phyloP scores from a whole-genome alignment of 805 yeast genomes.

The Blastobotrys mokoenaii region DNA sequence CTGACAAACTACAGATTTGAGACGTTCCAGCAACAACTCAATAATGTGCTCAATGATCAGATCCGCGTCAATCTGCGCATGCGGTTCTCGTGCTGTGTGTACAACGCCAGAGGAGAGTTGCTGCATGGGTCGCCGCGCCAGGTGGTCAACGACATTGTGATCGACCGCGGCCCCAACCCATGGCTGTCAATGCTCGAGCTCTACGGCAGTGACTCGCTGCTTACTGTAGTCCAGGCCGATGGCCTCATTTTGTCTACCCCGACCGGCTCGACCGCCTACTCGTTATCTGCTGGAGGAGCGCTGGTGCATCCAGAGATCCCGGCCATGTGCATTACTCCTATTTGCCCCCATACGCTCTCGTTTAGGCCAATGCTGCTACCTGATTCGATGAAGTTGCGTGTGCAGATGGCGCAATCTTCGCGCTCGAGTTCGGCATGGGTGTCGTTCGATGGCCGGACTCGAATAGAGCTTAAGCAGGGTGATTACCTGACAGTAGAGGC shows the following conservation, averaged over 20 bases:
- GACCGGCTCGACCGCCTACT: slow-evolving; percentile 94
- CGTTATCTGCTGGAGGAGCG: slow-evolving; percentile 91
- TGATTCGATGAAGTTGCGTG: slow-evolving; percentile 79
- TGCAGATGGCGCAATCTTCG: slow-evolving; percentile 68
- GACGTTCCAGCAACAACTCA: slow-evolving; percentile 52
- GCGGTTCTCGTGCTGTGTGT: slow-evolving; percentile 79
- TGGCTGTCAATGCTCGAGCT: slow-evolving; percentile 83
- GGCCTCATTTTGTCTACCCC: slow-evolving; percentile 91
- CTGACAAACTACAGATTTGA: slow-evolving; percentile 78
- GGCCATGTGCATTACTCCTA: slow-evolving; percentile 88
- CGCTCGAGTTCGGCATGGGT: slow-evolving; percentile 86
- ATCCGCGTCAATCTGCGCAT: slow-evolving; percentile 73
- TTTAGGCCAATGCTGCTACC: slow-evolving; percentile 89
- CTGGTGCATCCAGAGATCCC: slow-evolving; percentile 90
- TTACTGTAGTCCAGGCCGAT: slow-evolving; percentile 91
- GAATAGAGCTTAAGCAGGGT: slow-evolving; percentile 72
- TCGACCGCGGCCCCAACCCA: slow-evolving; percentile 92
- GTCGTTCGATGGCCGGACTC: slow-evolving; percentile 83
- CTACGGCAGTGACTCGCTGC: slow-evolving; percentile 75
- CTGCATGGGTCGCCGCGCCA: slow-evolving; percentile 25
- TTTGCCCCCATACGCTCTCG: slow-evolving; percentile 91
- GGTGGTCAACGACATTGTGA: slow-evolving; percentile 62
- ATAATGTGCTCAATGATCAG: slow-evolving; percentile 55
- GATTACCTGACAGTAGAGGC: slow-evolving; percentile 79
- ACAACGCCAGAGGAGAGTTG: slow-evolving; percentile 48